These are phyloP conservation scores for Aspergillus glaucus DNA, from an alignment of 2,329 filamentous ascomycete species.

Conservation along the genomic window DNA sequence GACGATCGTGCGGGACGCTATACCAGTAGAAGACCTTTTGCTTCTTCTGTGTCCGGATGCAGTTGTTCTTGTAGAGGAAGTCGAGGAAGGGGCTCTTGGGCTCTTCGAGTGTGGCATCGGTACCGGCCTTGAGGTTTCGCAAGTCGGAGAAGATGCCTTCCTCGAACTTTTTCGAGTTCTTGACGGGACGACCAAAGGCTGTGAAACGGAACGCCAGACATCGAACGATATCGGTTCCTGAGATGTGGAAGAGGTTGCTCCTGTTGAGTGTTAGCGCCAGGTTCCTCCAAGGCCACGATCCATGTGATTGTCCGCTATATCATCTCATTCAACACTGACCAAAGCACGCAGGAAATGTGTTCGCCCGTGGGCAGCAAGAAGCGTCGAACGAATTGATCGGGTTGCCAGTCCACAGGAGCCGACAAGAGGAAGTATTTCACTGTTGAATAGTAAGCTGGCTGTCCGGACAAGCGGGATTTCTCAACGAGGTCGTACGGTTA, in stretches of 20 bases:
- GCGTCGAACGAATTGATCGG: conserved; percentile 91
- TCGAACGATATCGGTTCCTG: conserved; percentile 96
- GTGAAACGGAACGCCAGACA: conserved; percentile 98
- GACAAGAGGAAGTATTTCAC: conserved; percentile 99
- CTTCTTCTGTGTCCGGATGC: conserved; percentile 99
- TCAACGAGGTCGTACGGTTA: conserved; percentile 64
- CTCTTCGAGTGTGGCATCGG: conserved; percentile 95
- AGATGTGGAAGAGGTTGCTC: conserved; percentile 99
- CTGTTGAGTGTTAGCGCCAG: conserved; percentile 35
- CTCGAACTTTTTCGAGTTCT: conserved; percentile 99
- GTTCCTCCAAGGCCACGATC: conserved; percentile 3
- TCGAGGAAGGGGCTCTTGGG: conserved; percentile 98
- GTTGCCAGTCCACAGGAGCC: conserved; percentile 94
- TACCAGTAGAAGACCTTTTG: conserved; percentile 99
- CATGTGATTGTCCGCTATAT: neutral
- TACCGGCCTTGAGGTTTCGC: conserved; percentile 95
- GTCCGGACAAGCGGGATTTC: neutral
- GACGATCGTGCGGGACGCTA: conserved; percentile 92
- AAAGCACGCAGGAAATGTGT: conserved; percentile 97
- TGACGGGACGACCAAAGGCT: conserved; percentile 94
- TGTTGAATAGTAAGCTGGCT: conserved; percentile 34
- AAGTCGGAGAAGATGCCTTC: conserved; percentile 99
- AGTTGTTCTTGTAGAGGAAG: conserved; percentile 99
- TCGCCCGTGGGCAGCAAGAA: conserved; percentile 95
- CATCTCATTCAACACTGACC: conserved; percentile 46